phyloP scores from a whole-genome alignment of 1,139 yeast genomes.

The Saccharomyces hybrid region DNA sequence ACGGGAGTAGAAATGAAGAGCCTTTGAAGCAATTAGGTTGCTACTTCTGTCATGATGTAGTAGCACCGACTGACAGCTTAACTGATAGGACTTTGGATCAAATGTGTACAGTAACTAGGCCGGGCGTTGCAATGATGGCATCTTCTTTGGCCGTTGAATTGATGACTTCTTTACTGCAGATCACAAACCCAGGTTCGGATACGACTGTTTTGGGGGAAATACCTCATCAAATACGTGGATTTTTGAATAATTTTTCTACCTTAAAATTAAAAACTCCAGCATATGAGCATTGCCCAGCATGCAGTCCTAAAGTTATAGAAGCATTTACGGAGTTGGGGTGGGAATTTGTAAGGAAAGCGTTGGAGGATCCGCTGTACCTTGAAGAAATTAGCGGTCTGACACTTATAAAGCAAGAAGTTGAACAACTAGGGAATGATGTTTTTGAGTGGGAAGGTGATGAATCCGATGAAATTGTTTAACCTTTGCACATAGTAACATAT shows the following conservation, averaged over 20 bases:
- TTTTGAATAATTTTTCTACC: slow-evolving; percentile 56
- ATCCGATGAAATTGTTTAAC: background rate
- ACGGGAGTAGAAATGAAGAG: slow-evolving; percentile 43
- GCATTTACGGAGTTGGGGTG: slow-evolving; percentile 54
- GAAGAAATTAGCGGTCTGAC: slow-evolving; percentile 74
- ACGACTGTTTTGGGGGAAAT: slow-evolving; percentile 53
- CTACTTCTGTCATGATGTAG: slow-evolving; percentile 90
- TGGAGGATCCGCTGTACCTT: slow-evolving; percentile 56
- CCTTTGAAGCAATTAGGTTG: slow-evolving; percentile 58
- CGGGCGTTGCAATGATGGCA: slow-evolving; percentile 88
- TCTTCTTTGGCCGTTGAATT: slow-evolving; percentile 83
- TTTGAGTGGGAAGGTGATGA: slow-evolving; percentile 41
- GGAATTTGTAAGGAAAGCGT: slow-evolving; percentile 68
- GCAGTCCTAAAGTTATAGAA: slow-evolving; percentile 53
- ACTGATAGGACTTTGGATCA: slow-evolving; percentile 86
- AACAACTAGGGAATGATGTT: slow-evolving; percentile 45
- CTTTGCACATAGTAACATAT: background rate
- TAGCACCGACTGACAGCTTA: slow-evolving; percentile 83
- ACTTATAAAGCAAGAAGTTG: slow-evolving; percentile 66
- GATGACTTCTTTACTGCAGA: slow-evolving; percentile 66
- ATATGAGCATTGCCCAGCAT: slow-evolving; percentile 76
- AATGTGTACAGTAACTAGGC: slow-evolving; percentile 97
- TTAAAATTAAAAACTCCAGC: slow-evolving; percentile 62
- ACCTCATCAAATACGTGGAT: slow-evolving; percentile 91
- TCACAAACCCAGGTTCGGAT: slow-evolving; percentile 43